Evolutionary conservation across 768 basidiomycete species (phyloP).

Genomic region (Lactarius indigo): DNA sequence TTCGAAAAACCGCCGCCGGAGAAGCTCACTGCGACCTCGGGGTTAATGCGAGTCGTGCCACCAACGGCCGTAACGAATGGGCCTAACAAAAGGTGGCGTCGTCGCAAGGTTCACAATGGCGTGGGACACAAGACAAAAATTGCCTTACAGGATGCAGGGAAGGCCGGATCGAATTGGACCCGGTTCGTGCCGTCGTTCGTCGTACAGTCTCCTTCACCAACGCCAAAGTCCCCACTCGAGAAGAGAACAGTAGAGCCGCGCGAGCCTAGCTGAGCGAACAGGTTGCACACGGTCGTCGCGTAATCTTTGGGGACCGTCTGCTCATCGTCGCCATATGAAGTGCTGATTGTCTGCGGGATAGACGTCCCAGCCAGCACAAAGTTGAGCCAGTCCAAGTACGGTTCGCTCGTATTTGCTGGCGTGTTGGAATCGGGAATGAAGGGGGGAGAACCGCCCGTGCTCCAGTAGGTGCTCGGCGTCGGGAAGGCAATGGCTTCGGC

Average conservation of each 20-base stretch:
- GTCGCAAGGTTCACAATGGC: not conserved
- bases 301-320: conserved; percentile 55
- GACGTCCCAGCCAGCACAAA: conserved; percentile 43
- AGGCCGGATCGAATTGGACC: conserved; percentile 34
- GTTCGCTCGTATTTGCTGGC: conserved; percentile 52
- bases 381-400: conserved; percentile 62
- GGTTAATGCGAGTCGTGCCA: conserved; percentile 53
- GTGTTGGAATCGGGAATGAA: conserved; percentile 45
- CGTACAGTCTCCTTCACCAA: conserved; percentile 55
- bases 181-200: conserved; percentile 36
- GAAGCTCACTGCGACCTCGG: conserved; percentile 57
- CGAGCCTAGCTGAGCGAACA: conserved; percentile 59
- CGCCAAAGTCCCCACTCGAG: conserved; percentile 61
- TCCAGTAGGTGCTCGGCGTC: conserved; percentile 60
- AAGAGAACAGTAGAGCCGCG: conserved; percentile 59
- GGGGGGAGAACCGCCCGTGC: conserved; percentile 63
- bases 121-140: not conserved
- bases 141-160: conserved; percentile 41
- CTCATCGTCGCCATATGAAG: conserved; percentile 63
- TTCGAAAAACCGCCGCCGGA: conserved; percentile 70
- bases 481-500: conserved; percentile 41
- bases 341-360: conserved; percentile 58
- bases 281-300: conserved; percentile 53
- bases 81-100: conserved; percentile 19
- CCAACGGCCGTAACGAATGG: conserved; percentile 68